Conservation (phyloP, 371 early-diverging fungal genomes). For the Mucor circinelloides region DNA sequence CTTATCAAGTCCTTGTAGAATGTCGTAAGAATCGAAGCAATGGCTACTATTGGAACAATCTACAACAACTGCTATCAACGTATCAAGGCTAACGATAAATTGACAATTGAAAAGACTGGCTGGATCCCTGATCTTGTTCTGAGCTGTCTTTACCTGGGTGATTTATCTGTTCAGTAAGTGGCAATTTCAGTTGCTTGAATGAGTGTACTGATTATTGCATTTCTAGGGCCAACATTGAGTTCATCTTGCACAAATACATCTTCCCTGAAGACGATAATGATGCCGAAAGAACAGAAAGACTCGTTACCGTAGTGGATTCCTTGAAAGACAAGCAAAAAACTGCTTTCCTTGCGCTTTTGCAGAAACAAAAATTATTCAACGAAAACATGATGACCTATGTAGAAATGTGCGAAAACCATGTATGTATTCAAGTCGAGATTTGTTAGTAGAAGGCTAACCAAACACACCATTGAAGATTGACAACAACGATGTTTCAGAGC, state of each 20-base stretch:
- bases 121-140: slow-evolving; percentile 85
- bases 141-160: slow-evolving; percentile 80
- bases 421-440: background rate
- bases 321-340: slow-evolving; percentile 54
- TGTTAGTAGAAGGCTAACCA: background rate
- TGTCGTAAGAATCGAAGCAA: slow-evolving; percentile 73
- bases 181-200: slow-evolving; percentile 7
- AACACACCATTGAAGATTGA: slow-evolving; percentile 5
- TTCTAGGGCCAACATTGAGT: slow-evolving; percentile 44
- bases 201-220: slow-evolving; percentile 3
- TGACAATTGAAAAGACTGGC: slow-evolving; percentile 56
- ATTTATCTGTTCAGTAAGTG: slow-evolving; percentile 70
- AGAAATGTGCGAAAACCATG: slow-evolving; percentile 43
- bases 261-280: slow-evolving; percentile 52
- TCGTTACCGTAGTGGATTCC: slow-evolving; percentile 52
- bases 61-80: slow-evolving; percentile 72
- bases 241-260: slow-evolving; percentile 34
- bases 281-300: slow-evolving; percentile 55
- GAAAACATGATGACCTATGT: slow-evolving; percentile 53
- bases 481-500: slow-evolving; percentile 19
- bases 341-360: slow-evolving; percentile 59
- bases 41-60: slow-evolving; percentile 68
- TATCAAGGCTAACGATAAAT: slow-evolving; percentile 54
- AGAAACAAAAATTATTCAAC: slow-evolving; percentile 53
- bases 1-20: slow-evolving; percentile 28